Base-by-base conservation (phyloP, 2,329 filamentous ascomycete genomes). In the Cercospora nicotianae region DNA sequence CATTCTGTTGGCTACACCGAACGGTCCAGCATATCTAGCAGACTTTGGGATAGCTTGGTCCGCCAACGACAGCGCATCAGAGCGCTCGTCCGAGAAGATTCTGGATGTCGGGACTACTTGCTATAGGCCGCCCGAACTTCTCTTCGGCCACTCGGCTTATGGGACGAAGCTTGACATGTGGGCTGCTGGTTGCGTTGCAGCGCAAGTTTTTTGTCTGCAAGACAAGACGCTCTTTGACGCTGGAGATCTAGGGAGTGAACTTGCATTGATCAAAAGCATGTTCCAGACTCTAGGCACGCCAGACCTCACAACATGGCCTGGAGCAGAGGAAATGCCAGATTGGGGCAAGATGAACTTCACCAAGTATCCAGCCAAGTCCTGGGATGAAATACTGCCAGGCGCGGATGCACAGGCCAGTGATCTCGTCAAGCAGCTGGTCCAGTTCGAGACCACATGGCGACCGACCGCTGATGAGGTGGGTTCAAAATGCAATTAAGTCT, bases 11-110 rank as follows among this genome's bases (percentile, higher is more conserved):
- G 55, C 70, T 4, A 72, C 72, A 13, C 67, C 73, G 3, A 63
- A 61, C 28, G 93, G 93, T 6, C 94, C 92, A 4, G 92, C 91
- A 3, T 91, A 89, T 73, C 84, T 99, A 2, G 89, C 92, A 39
- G 95, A 99, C 79, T 98, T 99, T 81, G 94, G 95, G 61, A 96
- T 95, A 45, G 88, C 94, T 8, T 97, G 93, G 93, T 88, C 90
- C 72, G 87, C 90, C 2, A 79, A 84, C 10, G 80, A 83, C 23
- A 71, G 79, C 5, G 80, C 81, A 3, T 85, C 87, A 13, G 95
- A 99, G 77, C 83, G 87, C 1, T 76, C 83, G 8, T 78, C 87
- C 64, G 75, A 84, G 64, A 98, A 98, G 80, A 91, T 97, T 63
- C 90, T 95, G 7, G 96, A 99, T 77, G 91, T 99, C 28, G 95